These are phyloP conservation scores for Kwoniella newhampshirensis DNA, from an alignment of 768 basidiomycete species.

Conservation along the genomic window DNA sequence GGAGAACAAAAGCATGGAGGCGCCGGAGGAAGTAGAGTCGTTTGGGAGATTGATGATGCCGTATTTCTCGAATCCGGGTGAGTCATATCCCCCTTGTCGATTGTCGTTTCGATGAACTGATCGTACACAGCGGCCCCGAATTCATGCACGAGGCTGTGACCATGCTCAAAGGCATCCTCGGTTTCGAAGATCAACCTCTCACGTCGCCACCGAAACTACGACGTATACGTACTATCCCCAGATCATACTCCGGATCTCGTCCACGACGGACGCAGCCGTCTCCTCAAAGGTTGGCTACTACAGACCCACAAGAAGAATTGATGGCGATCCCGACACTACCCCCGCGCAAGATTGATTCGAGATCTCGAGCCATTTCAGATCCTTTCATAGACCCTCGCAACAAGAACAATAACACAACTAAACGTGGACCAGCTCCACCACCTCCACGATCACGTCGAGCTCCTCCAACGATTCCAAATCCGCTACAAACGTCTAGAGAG, in stretches of 20 bases:
- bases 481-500: constrained; percentile 21
- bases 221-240: constrained; percentile 27
- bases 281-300: not conserved
- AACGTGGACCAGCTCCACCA: constrained; percentile 34
- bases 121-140: constrained; percentile 81
- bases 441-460: constrained; percentile 27
- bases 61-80: constrained; percentile 92
- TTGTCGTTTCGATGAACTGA: constrained; percentile 1
- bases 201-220: constrained; percentile 44
- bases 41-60: constrained; percentile 92
- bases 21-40: constrained; percentile 68
- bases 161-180: constrained; percentile 81
- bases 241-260: constrained; percentile 20
- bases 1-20: constrained; percentile 73
- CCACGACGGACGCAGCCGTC: constrained; percentile 18
- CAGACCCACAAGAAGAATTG: constrained; percentile 10
- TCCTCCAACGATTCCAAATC: constrained; percentile 21
- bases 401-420: not conserved
- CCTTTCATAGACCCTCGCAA: constrained; percentile 38
- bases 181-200: constrained; percentile 66
- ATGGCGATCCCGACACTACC: not conserved
- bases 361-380: constrained; percentile 35
- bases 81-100: constrained; percentile 56
- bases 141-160: constrained; percentile 92
- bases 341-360: constrained; percentile 1